Evolutionary conservation across 495 filamentous ascomycete genomes (phyloP).

Genomic region (Penicillium atrosanguineum): DNA sequence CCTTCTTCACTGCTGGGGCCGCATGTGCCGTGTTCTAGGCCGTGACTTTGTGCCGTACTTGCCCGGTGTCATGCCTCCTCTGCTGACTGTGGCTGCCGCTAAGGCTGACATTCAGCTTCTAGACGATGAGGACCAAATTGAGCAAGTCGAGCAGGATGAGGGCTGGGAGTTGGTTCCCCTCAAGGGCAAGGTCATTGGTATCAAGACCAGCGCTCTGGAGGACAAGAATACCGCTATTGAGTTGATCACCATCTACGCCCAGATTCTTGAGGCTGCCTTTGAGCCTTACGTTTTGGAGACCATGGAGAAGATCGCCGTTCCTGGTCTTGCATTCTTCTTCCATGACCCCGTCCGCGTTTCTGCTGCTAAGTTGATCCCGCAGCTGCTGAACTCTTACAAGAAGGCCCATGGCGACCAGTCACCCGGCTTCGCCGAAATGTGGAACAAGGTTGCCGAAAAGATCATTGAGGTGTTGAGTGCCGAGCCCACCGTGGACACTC

Average conservation of each 20-base stretch:
- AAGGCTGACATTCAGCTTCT: constrained; percentile 97
- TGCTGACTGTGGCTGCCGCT: constrained; percentile 85
- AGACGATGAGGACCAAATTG: constrained; percentile 92
- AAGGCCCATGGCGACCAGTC: constrained; percentile 78
- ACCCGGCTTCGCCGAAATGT: constrained; percentile 70
- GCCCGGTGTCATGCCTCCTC: constrained; percentile 88
- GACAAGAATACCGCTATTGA: constrained; percentile 99
- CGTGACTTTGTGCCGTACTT: constrained; percentile 90
- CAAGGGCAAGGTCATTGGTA: constrained; percentile 96
- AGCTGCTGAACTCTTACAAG: constrained; percentile 92
- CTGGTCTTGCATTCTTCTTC: constrained; percentile 97
- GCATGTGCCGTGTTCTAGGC: constrained; percentile 94
- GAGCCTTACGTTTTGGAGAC: constrained; percentile 89
- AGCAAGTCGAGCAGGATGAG: constrained; percentile 89
- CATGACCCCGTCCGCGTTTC: constrained; percentile 96
- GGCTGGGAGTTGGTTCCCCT: constrained; percentile 97
- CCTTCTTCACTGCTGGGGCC: constrained; percentile 97
- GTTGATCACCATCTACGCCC: constrained; percentile 93
- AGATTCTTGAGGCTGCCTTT: constrained; percentile 87
- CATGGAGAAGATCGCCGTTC: constrained; percentile 94
- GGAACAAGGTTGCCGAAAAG: constrained; percentile 83
- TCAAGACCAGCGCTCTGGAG: constrained; percentile 93
- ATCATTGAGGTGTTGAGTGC: constrained; percentile 91
- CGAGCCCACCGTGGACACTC: constrained; percentile 91
- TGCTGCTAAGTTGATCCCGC: constrained; percentile 90